A percentile compares a stretch with the other conserved stretches of the same genome.
These are phyloP conservation scores for Cryptococcus sp. DNA, from an alignment of 1,284 basidiomycete genomes.

Conservation along the genomic window DNA sequence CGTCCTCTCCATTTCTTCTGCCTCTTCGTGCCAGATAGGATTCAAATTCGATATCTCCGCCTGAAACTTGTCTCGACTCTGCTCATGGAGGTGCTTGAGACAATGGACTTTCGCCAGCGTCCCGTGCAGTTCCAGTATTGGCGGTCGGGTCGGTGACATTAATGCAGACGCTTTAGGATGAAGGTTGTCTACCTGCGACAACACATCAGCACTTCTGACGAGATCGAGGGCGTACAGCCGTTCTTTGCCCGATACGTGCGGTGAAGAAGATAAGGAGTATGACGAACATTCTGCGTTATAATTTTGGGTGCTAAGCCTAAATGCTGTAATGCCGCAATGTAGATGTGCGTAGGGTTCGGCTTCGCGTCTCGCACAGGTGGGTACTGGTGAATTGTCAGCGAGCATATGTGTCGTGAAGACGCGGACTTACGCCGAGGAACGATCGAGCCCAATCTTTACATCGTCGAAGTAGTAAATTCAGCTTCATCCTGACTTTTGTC, in stretches of 20 bases:
- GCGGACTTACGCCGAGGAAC: conserved; percentile 54
- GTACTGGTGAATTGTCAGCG: conserved; percentile 54
- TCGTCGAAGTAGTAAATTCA: not conserved
- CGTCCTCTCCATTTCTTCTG: conserved; percentile 65
- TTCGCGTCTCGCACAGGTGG: conserved; percentile 73
- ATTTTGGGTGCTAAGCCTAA: conserved; percentile 64
- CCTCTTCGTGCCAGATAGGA: conserved; percentile 73
- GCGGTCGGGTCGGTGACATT: conserved; percentile 42
- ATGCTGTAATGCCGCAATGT: conserved; percentile 77
- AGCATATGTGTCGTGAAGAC: not conserved
- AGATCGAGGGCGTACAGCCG: not conserved
- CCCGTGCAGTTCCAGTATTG: conserved; percentile 83
- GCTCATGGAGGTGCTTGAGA: conserved; percentile 63
- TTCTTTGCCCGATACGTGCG: not conserved
- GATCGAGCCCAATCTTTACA: conserved; percentile 67
- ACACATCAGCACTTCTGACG: not conserved
- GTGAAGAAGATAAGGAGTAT: not conserved
- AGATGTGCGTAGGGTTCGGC: conserved; percentile 84
- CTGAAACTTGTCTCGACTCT: conserved; percentile 72
- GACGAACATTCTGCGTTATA: conserved; percentile 74
- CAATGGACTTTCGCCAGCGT: conserved; percentile 81
- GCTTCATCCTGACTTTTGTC: not conserved
- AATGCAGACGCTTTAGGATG: conserved; percentile 69
- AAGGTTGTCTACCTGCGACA: conserved; percentile 71
- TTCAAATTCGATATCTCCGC: conserved; percentile 69